A percentile compares a stretch with the other conserved stretches of the same genome.
Evolutionary conservation across 768 basidiomycete species (phyloP).

Genomic region (Pisolithus marmoratus): DNA sequence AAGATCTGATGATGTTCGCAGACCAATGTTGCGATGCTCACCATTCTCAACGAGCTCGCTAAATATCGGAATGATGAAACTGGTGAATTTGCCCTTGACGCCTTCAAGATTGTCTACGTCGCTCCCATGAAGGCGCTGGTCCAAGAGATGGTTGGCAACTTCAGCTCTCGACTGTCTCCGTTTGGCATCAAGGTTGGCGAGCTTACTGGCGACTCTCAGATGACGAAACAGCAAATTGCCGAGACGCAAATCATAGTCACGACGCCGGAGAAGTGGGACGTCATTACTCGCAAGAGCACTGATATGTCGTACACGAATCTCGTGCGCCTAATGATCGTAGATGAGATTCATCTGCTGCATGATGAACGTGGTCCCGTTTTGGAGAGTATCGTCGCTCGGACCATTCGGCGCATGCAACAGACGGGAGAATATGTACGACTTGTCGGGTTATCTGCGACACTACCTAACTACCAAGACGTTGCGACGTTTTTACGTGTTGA

Average conservation of each 20-base stretch:
- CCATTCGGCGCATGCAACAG: constrained; percentile 92
- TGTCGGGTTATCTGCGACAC: constrained; percentile 91
- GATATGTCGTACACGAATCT: constrained; percentile 97
- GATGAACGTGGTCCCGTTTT: constrained; percentile 98
- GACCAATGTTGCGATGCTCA: constrained; percentile 98
- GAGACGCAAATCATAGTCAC: constrained; percentile 98
- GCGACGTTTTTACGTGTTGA: constrained; percentile 96
- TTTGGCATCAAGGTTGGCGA: constrained; percentile 87
- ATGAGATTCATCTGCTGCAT: constrained; percentile 96
- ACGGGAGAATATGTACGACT: constrained; percentile 89
- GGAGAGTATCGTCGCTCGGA: constrained; percentile 84
- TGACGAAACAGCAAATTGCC: constrained; percentile 95
- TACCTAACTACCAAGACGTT: constrained; percentile 98
- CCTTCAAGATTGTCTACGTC: constrained; percentile 96
- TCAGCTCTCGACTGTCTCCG: constrained; percentile 62
- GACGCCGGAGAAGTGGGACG: constrained; percentile 99
- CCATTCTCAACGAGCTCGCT: constrained; percentile 84
- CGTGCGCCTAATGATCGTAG: constrained; percentile 93
- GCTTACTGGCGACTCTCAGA: constrained; percentile 94
- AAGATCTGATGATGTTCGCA: constrained; percentile 27
- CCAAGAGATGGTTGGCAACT: constrained; percentile 98
- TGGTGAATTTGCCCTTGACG: constrained; percentile 74
- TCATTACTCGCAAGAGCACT: constrained; percentile 96
- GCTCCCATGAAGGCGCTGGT: constrained; percentile 99
- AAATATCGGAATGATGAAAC: constrained; percentile 84